phyloP scores from a whole-genome alignment of 805 yeast species.

The Ogataea pilisensis region DNA sequence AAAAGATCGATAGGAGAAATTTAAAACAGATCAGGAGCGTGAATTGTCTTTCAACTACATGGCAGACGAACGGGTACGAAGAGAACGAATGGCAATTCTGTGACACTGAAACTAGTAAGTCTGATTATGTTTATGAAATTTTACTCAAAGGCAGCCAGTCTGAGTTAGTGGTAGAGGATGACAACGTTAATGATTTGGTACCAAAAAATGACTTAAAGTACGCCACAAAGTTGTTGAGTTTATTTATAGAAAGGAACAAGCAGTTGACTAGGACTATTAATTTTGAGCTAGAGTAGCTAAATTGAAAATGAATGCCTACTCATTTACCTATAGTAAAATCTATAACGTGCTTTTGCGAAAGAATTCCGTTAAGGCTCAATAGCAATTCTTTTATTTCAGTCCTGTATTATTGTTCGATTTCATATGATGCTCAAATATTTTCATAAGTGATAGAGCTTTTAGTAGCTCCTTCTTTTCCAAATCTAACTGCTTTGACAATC shows the following conservation, averaged over 20 bases:
- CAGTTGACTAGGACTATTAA: too few relatives aligned
- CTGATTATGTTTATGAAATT: slow-evolving; percentile 5
- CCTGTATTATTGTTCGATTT: too few relatives aligned
- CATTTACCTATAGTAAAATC: too few relatives aligned
- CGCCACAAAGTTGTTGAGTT: slow-evolving; percentile 14
- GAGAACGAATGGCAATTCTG: slow-evolving; percentile 15
- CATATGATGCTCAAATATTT: too few relatives aligned
- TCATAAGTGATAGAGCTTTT: too few relatives aligned
- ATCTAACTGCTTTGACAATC: too few relatives aligned
- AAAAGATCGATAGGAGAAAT: slow-evolving; percentile 7
- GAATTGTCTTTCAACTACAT: slow-evolving; percentile 10
- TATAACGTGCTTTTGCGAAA: too few relatives aligned
- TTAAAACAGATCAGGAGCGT: slow-evolving; percentile 4
- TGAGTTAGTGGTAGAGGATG: slow-evolving; percentile 20
- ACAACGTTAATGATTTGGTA: slow-evolving; percentile 13
- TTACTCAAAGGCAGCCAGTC: slow-evolving; percentile 19
- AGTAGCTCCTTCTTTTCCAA: too few relatives aligned
- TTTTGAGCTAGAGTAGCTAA: too few relatives aligned
- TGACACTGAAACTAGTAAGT: slow-evolving; percentile 8
- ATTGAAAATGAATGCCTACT: too few relatives aligned
- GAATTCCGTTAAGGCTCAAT: too few relatives aligned
- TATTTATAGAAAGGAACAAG: slow-evolving; percentile 21
- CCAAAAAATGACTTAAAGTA: slow-evolving; percentile 22
- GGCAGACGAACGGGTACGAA: slow-evolving; percentile 11
- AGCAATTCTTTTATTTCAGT: too few relatives aligned